Evolutionary conservation across 306 rosid species (phyloP).

Genomic region (Vicia faba): DNA sequence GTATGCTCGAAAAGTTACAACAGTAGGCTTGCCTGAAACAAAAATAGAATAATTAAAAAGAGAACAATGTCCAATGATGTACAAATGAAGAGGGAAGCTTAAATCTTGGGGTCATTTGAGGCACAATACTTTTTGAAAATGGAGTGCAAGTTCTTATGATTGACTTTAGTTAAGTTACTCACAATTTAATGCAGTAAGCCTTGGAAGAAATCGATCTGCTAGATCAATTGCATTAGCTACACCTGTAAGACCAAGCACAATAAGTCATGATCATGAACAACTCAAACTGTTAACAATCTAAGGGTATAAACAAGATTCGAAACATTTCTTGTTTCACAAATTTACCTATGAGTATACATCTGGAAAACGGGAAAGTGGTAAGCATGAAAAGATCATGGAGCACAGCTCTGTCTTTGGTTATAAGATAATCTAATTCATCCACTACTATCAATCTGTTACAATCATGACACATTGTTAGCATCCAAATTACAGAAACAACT

Average conservation of each 20-base stretch:
- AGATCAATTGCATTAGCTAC: slow-evolving; percentile 93
- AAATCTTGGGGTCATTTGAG: slow-evolving; percentile 13
- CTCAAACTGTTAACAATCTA: slow-evolving; percentile 12
- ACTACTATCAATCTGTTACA: slow-evolving; percentile 70
- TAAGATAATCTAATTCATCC: slow-evolving; percentile 91
- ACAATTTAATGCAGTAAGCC: slow-evolving; percentile 86
- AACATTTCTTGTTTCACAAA: neutral
- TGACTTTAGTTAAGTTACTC: slow-evolving; percentile 53
- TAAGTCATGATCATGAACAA: slow-evolving; percentile 1
- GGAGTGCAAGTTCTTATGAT: slow-evolving; percentile 6
- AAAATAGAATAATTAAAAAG: neutral
- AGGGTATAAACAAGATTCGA: slow-evolving; percentile 4
- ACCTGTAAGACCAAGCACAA: slow-evolving; percentile 50
- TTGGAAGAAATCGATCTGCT: slow-evolving; percentile 93
- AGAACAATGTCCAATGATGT: neutral
- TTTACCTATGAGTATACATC: slow-evolving; percentile 82
- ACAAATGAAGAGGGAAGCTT: slow-evolving; percentile 17
- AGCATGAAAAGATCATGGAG: slow-evolving; percentile 97
- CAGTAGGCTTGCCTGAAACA: slow-evolving; percentile 74
- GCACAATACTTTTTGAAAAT: neutral
- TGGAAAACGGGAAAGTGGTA: slow-evolving; percentile 82
- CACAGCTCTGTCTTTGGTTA: slow-evolving; percentile 81
- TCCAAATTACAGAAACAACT: slow-evolving; percentile 28
- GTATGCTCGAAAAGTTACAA: slow-evolving; percentile 79
- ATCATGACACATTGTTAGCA: slow-evolving; percentile 7